Base-by-base conservation (phyloP, 108 stramenopile species). In the Cylindrotheca fusiformis region DNA sequence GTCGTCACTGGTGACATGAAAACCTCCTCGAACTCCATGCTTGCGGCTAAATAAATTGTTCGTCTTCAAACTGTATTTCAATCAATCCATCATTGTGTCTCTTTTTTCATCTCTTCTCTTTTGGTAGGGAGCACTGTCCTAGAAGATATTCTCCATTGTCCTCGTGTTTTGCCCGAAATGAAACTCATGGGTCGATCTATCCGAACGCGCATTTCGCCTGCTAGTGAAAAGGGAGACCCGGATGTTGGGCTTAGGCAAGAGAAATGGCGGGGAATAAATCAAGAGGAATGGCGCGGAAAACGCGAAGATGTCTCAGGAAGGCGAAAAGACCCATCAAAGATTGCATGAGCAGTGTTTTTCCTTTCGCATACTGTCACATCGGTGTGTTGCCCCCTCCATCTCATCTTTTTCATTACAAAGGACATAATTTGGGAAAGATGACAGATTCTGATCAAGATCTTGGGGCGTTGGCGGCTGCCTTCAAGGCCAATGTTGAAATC, bases 221-320 rank as follows among this genome's bases (percentile, higher is more conserved):
- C n/a, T n/a, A n/a, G n/a, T n/a, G n/a, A n/a, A n/a, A n/a, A n/a
- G n/a, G n/a, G n/a, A n/a, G n/a, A n/a, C n/a, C n/a, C n/a, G n/a
- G n/a, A n/a, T n/a, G n/a, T n/a, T n/a, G n/a, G n/a, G n/a, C n/a
- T n/a, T n/a, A n/a, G n/a, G n/a, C 87, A 8, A 58, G 17, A 2
- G 79, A 68, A 8, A 75, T 61, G 27, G 79, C 79, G 20, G 79
- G 79, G 60, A 75, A 74, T 4, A 80, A 53, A 46, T 74, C 63
- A 1, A 66, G 61, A 25, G 69, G 69, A 18, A 61, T 31, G 6
- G 48, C 60, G 12, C 48, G 26, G 12, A 30, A 49, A 24, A 30
- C 29, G 20, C 12, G 4, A 1, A 1, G 19, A 22, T 1, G 4
- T 24, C 58, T 19, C 17, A 20, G 19, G 22, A 10, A 6, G 5